Percentiles rank a stretch among this genome's conserved stretches.
phyloP scores from a whole-genome alignment of 129 eudicot species.

The Smallanthus sonchifolius region DNA sequence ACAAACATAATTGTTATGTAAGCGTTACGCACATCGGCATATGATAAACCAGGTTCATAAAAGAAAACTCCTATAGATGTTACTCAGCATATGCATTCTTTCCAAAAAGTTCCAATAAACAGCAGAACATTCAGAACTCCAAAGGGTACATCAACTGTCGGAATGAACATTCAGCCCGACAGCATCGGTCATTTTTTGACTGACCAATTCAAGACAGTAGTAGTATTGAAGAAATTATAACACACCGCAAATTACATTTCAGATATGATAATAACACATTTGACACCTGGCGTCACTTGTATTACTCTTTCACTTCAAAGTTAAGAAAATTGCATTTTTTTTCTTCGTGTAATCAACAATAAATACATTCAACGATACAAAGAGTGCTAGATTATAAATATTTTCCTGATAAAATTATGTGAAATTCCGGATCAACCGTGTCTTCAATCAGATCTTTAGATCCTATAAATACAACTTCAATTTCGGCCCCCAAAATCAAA shows the following conservation, averaged over 20 bases:
- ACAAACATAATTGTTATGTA: no score
- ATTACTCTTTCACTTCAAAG: not conserved
- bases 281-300: not conserved
- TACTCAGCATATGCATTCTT: no score
- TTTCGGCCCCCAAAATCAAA: slow-evolving; percentile 11
- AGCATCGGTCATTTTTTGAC: not conserved
- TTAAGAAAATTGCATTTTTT: not conserved
- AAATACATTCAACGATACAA: not conserved
- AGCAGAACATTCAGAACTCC: no score
- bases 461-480: not conserved
- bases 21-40: no score
- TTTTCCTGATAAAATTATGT: not conserved
- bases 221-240: not conserved
- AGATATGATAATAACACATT: not conserved
- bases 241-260: not conserved
- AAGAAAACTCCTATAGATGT: no score
- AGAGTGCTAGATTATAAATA: not conserved
- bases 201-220: not conserved
- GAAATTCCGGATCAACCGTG: not conserved
- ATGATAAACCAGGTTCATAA: no score
- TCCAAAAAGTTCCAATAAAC: no score
- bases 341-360: not conserved
- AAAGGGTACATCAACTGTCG: not conserved
- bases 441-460: slow-evolving; percentile 1
- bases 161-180: not conserved